Evolutionary conservation across 1,284 basidiomycete species (phyloP), one percentile per base, ranked within the genome.

Genomic region (Ceratobasidium sp.): DNA sequence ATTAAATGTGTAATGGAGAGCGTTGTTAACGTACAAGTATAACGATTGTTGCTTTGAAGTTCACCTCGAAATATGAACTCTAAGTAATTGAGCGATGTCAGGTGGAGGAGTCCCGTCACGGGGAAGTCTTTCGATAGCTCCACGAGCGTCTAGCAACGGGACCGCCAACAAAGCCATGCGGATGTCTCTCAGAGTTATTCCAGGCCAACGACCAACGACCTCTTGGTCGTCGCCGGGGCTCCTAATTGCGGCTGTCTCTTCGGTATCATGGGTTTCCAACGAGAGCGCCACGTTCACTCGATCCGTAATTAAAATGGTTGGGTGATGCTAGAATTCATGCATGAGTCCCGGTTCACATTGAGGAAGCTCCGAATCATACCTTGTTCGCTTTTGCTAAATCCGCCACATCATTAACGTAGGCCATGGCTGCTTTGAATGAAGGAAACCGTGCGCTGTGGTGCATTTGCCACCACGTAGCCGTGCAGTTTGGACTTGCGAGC

Each of bases 101-200:
- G 45, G 60, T 11, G 22, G 60, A 47, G 36, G 36, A 4, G 11
- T 41, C 6, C 11, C 11, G 11, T 41, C 11, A 50, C 75, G 80
- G 80, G 9, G 81, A 71, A 0, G 47, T 73, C 76, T 53, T 9
- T n/a, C 65, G 27, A 54, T 27, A 51, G 53, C 59, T 51, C 51
- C 62, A 15, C 65, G 31, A n/a, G 24, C n/a, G 14, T 45, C 17
- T 8, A 60, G 53, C 54, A 76, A 48, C 36, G 67, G 51, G 24
- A 85, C 82, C n/a, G 83, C 60, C 19, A 81, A 78, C 9, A 81
- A 79, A 11, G 87, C 88, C 48, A 89, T 82, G 45, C 88, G 87
- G 50, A 89, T 75, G 77, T 90, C 89, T 59, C 88, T 87, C 1
- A 82, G 78, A 0, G 89, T 89, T 63, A 90, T 82, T 0, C 85